Conservation (phyloP, 1,284 basidiomycete species). For the Cutaneotrichosporon sp. region DNA sequence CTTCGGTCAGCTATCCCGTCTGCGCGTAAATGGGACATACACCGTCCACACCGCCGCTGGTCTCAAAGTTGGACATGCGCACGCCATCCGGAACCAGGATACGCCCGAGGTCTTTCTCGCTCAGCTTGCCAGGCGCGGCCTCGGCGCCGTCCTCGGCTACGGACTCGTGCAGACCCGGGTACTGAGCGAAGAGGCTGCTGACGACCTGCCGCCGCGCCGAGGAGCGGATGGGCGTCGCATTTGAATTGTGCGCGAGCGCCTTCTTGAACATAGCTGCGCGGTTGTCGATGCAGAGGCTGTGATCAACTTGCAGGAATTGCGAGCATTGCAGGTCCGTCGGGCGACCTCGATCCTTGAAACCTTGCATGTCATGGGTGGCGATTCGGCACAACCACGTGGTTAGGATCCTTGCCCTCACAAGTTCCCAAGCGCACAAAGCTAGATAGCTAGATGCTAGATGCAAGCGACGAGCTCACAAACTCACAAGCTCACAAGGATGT, state of each 20-base stretch:
- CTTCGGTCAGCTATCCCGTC: constrained; percentile 33
- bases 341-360: too few species aligned
- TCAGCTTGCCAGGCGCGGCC: constrained; percentile 7
- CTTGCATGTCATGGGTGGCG: too few species aligned
- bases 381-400: too few species aligned
- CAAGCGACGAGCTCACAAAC: not conserved
- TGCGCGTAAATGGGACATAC: constrained; percentile 21
- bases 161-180: constrained; percentile 23
- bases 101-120: constrained; percentile 38
- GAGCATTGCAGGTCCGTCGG: too few species aligned
- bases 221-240: constrained; percentile 45
- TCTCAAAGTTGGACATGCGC: constrained; percentile 35
- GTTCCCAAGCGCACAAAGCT: too few species aligned
- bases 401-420: too few species aligned
- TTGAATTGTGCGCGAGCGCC: constrained; percentile 42
- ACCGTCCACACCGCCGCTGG: constrained; percentile 41
- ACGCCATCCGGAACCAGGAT: constrained; percentile 44
- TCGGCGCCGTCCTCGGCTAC: constrained; percentile 3
- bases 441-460: too few species aligned
- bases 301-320: too few species aligned
- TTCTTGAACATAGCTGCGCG: constrained; percentile 46
- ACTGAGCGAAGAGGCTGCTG: constrained; percentile 30
- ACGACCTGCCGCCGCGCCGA: constrained; percentile 44
- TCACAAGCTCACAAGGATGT: too few species aligned
- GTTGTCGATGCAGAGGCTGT: not conserved